Evolutionary conservation across 2,329 filamentous ascomycete species (phyloP).

Genomic region (Diplodia mutila): DNA sequence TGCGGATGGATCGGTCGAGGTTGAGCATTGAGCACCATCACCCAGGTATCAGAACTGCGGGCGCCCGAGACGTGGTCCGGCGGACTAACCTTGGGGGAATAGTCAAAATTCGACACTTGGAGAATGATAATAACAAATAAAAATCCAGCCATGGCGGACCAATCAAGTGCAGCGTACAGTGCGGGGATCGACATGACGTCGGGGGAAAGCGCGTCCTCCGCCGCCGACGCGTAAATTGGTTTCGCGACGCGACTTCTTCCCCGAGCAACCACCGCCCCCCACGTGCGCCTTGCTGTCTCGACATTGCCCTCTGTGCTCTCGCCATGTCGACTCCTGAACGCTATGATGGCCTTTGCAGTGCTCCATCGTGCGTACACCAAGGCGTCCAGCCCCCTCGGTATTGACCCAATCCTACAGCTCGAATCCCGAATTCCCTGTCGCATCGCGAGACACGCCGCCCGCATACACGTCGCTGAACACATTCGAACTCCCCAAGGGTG

Average conservation of each 20-base stretch:
- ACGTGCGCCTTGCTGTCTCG: neutral
- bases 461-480: slow-evolving; percentile 75
- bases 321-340: neutral
- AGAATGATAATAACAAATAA: no score
- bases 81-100: slow-evolving; percentile 24
- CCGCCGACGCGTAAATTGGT: slow-evolving; percentile 12
- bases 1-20: slow-evolving; percentile 12
- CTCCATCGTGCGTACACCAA: slow-evolving; percentile 1
- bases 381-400: neutral
- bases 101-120: neutral
- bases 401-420: slow-evolving; percentile 13
- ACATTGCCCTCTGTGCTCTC: neutral
- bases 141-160: neutral
- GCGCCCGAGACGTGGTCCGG: neutral
- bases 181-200: neutral
- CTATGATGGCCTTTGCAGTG: neutral
- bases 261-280: neutral
- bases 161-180: neutral
- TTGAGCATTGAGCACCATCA: neutral
- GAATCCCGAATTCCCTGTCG: slow-evolving; percentile 7
- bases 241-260: slow-evolving; percentile 1
- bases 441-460: slow-evolving; percentile 44
- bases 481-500: slow-evolving; percentile 70
- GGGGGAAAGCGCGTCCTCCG: slow-evolving; percentile 1
- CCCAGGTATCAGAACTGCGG: slow-evolving; percentile 24